A percentile compares a stretch with the other conserved stretches of the same genome.
These are phyloP conservation scores for Aspergillus ruber DNA, from an alignment of 2,329 filamentous ascomycete species.

Conservation along the genomic window DNA sequence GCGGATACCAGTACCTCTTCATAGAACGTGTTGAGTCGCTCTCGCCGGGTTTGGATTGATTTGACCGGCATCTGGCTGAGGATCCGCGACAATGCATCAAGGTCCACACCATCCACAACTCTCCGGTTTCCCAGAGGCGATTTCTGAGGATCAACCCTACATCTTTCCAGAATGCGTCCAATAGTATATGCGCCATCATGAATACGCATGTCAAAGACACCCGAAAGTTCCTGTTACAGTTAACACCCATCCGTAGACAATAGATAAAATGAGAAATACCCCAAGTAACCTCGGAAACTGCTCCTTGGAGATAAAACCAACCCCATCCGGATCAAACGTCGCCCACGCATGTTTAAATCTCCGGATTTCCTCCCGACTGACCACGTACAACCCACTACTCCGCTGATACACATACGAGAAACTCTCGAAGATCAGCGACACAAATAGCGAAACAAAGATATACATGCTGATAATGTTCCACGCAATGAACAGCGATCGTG, in stretches of 20 bases:
- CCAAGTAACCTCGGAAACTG: constrained; percentile 81
- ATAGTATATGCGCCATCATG: constrained; percentile 90
- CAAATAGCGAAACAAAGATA: constrained; percentile 96
- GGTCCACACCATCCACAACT: constrained; percentile 55
- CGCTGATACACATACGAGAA: constrained; percentile 99
- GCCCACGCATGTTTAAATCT: constrained; percentile 99
- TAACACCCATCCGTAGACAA: constrained; percentile 3
- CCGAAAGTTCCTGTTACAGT: constrained; percentile 64
- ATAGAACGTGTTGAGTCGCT: constrained; percentile 88
- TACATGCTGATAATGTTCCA: constrained; percentile 99
- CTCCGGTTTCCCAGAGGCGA: constrained; percentile 34
- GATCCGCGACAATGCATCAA: constrained; percentile 67
- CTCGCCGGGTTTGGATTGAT: constrained; percentile 67
- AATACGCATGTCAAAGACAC: constrained; percentile 94
- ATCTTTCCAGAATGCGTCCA: constrained; percentile 76
- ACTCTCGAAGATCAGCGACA: constrained; percentile 97
- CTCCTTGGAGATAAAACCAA: constrained; percentile 84
- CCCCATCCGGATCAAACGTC: constrained; percentile 84
- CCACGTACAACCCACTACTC: constrained; percentile 82
- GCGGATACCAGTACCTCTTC: constrained; percentile 93
- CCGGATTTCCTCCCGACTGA: constrained; percentile 88
- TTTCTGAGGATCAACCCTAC: constrained; percentile 53
- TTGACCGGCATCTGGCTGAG: constrained; percentile 66
- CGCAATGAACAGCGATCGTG: constrained; percentile 78
- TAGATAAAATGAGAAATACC: constrained; percentile 39